Conservation (phyloP, 305 asterid species). For the Fraxinus sp. region DNA sequence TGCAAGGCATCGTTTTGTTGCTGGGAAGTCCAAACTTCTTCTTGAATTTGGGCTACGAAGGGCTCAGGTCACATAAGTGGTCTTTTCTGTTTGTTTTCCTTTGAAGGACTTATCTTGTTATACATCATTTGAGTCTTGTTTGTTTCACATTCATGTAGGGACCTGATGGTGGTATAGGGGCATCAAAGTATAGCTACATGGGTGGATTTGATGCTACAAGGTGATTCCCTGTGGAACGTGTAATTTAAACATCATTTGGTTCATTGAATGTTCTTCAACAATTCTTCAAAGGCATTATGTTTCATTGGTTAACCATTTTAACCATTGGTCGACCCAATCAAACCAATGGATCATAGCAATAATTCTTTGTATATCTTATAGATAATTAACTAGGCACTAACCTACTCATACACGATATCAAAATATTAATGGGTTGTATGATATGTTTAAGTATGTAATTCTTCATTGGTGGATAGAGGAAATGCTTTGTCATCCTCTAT, state of each 20-base stretch:
- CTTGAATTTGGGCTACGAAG: conserved; percentile 95
- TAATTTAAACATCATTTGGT: conserved; percentile 1
- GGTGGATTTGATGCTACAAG: conserved; percentile 99
- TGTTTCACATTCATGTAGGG: conserved; percentile 54
- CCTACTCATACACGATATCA: background rate
- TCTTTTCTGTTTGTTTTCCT: conserved; percentile 23
- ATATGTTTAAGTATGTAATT: background rate
- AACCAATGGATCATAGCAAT: background rate
- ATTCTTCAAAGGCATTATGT: background rate
- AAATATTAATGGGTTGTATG: background rate
- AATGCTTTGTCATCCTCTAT: conserved; percentile 11
- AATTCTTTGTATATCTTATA: background rate
- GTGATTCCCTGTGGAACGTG: conserved; percentile 30
- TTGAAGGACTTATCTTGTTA: conserved; percentile 17
- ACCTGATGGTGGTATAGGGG: conserved; percentile 97
- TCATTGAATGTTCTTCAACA: background rate
- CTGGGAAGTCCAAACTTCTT: conserved; percentile 89
- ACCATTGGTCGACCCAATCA: background rate
- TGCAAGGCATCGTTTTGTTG: conserved; percentile 98
- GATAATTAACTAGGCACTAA: background rate
- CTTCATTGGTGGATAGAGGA: background rate
- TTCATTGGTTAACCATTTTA: background rate
- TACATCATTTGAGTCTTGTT: conserved; percentile 14
- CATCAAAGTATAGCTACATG: conserved; percentile 95
- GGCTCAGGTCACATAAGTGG: conserved; percentile 63